These are phyloP conservation scores for Coniochaeta sp. DNA, from an alignment of 2,329 filamentous ascomycete species.

Conservation along the genomic window DNA sequence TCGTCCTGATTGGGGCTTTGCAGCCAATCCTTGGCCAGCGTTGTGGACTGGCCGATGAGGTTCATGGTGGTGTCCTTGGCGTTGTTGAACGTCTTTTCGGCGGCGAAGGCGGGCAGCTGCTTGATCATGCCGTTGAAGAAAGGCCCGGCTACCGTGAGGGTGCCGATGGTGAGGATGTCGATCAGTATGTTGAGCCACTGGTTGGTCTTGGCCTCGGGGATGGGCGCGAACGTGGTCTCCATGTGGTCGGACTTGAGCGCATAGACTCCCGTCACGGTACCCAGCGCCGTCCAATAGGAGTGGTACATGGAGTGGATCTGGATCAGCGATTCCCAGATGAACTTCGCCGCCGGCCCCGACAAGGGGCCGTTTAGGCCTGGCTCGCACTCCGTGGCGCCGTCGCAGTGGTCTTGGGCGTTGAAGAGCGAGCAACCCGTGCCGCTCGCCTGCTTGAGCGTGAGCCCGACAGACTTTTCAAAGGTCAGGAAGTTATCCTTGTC, in stretches of 20 bases:
- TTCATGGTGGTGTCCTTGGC: slow-evolving; percentile 18
- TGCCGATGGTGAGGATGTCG: slow-evolving; percentile 20
- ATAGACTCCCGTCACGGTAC: too few relatives aligned
- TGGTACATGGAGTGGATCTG: slow-evolving; percentile 14
- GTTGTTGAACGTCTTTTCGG: slow-evolving; percentile 10
- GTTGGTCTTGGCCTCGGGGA: slow-evolving; percentile 15
- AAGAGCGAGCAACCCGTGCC: too few relatives aligned
- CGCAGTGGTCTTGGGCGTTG: too few relatives aligned
- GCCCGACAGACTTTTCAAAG: too few relatives aligned
- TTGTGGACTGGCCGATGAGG: slow-evolving; percentile 17
- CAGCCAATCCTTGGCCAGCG: slow-evolving; percentile 21
- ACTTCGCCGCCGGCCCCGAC: slow-evolving; percentile 13
- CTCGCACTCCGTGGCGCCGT: not conserved
- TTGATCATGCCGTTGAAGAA: slow-evolving; percentile 21
- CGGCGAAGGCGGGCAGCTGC: slow-evolving; percentile 13
- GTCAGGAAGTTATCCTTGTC: too few relatives aligned
- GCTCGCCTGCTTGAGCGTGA: too few relatives aligned
- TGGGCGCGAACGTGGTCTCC: slow-evolving; percentile 20
- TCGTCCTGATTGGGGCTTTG: too few relatives aligned
- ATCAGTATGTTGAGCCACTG: slow-evolving; percentile 21
- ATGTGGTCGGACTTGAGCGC: slow-evolving; percentile 14
- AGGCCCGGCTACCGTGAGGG: slow-evolving; percentile 14
- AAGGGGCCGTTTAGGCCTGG: slow-evolving; percentile 5
- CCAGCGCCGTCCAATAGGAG: slow-evolving; percentile 9
- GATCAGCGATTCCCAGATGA: slow-evolving; percentile 19